These are phyloP conservation scores for Globisporangium rhizosaccharum DNA, from an alignment of 352 stramenopile genomes.

Conservation along the genomic window DNA sequence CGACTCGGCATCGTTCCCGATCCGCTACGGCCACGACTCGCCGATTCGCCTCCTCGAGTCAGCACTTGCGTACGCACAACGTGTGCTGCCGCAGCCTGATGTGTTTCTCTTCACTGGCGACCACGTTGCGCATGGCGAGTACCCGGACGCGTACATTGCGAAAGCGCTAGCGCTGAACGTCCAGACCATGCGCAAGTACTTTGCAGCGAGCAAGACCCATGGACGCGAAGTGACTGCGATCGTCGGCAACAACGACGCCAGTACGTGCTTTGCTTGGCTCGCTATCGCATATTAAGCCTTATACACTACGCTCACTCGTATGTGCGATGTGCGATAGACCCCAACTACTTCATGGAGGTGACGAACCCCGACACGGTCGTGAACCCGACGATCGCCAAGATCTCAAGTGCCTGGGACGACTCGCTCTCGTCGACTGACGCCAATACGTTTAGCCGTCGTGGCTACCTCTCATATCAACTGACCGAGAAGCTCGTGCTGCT, in stretches of 20 bases:
- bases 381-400: constrained; percentile 55
- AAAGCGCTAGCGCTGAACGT: constrained; percentile 63
- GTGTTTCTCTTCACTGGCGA: constrained; percentile 82
- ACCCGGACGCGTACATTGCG: constrained; percentile 55
- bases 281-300: too few relatives aligned
- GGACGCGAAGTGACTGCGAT: constrained; percentile 60
- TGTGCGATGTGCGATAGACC: constrained; percentile 20
- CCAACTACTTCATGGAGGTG: constrained; percentile 73
- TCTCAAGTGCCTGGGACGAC: constrained; percentile 42
- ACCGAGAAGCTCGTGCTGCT: constrained; percentile 62
- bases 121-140: constrained; percentile 56
- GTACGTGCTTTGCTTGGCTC: constrained; percentile 24
- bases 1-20: constrained; percentile 34
- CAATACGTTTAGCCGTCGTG: constrained; percentile 40
- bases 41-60: constrained; percentile 60
- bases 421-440: constrained; percentile 50
- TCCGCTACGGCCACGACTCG: constrained; percentile 48
- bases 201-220: constrained; percentile 21
- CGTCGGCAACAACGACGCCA: constrained; percentile 69
- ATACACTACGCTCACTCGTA: too few relatives aligned
- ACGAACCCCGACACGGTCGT: constrained; percentile 40
- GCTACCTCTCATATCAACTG: constrained; percentile 64
- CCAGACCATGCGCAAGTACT: constrained; percentile 62
- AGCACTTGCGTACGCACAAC: constrained; percentile 56
- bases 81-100: constrained; percentile 49